Evolutionary conservation across 176 grass and related monocot genomes (phyloP).

Genomic region (Cymbopogon citratus): DNA sequence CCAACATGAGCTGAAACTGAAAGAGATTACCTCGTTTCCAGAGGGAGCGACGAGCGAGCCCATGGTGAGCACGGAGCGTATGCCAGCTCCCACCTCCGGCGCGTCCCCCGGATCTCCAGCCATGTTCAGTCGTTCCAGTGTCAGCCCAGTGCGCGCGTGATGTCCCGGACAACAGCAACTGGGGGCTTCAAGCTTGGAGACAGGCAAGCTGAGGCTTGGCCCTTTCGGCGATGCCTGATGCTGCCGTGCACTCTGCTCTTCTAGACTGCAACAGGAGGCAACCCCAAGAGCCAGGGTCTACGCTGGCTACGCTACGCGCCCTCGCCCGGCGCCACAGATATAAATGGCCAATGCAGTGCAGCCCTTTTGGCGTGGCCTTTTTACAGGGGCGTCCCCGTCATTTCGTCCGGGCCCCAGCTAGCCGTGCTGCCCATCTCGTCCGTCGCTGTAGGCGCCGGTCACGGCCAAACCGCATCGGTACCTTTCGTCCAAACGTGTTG

Average conservation of each 20-base stretch:
- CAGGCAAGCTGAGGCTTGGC: neutral
- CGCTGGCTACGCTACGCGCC: neutral
- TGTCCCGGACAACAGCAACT: neutral
- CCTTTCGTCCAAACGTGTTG: neutral
- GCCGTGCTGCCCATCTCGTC: neutral
- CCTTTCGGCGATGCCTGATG: neutral
- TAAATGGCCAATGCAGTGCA: neutral
- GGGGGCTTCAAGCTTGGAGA: neutral
- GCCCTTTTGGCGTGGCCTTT: neutral
- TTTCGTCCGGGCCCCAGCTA: neutral
- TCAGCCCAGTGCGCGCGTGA: neutral
- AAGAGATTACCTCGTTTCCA: slow-evolving; percentile 37
- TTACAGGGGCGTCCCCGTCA: slow-evolving; percentile 16
- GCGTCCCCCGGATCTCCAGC: slow-evolving; percentile 13
- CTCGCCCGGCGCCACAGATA: neutral
- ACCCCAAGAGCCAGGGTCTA: too few species aligned
- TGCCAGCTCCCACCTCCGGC: neutral
- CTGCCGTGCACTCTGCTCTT: neutral
- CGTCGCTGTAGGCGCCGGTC: slow-evolving; percentile 10
- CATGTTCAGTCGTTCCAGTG: neutral
- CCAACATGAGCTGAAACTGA: neutral
- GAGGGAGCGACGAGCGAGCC: slow-evolving; percentile 34
- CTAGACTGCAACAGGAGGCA: neutral
- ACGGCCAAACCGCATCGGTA: neutral
- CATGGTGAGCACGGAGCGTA: slow-evolving; percentile 22